Base-by-base conservation (phyloP, 768 basidiomycete genomes). In the Tylopilus plumbeoviolaceoides region DNA sequence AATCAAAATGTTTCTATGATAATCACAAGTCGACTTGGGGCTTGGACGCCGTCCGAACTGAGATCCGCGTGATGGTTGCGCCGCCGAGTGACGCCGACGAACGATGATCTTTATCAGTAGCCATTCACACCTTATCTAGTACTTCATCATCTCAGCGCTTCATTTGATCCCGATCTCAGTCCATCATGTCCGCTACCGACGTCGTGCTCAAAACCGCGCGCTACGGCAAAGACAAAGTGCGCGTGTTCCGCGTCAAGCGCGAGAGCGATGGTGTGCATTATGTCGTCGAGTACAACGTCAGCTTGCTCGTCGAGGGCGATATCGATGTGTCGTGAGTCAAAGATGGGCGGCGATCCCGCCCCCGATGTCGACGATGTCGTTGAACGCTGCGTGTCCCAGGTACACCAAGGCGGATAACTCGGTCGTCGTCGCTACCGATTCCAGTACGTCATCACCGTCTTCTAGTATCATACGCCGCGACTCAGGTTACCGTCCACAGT, bases 361-460 rank as follows among this genome's bases (percentile, higher is more conserved):
- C 39, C 11, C 20, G 39, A 18, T 21, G 20, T 5, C 12, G 30
- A 47, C 15, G 28, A 25, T 17, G n/a, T 17, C 8, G 20, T 11
- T 54, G 47, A 60, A 4, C 5, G 47, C 28, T 10, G 18, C 28
- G 8, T 28, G 28, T 44, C 45, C 41, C 42, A 91, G 91, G 61
- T 98, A 89, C 69, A 95, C 91, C 4, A 59, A 91, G 58, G 91
- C 89, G 0, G 91, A 98, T 64, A 98, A 98, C 71, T 79, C 79
- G 3, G 82, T 86, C 10, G 78, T 97, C 10, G 91, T 98, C 2
- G 86, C 95, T 3, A 98, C 94, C 1, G 95, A 98, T 71, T 90
- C 91, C 1, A 85, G 91, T 91, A 61, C 62, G 87, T 74, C 33
- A 5, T 47, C 0, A 4, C 7, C 1, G 15, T 9, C 4, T 10